Conservation (phyloP, 495 filamentous ascomycete genomes). For the Bryoglossum gracile region DNA sequence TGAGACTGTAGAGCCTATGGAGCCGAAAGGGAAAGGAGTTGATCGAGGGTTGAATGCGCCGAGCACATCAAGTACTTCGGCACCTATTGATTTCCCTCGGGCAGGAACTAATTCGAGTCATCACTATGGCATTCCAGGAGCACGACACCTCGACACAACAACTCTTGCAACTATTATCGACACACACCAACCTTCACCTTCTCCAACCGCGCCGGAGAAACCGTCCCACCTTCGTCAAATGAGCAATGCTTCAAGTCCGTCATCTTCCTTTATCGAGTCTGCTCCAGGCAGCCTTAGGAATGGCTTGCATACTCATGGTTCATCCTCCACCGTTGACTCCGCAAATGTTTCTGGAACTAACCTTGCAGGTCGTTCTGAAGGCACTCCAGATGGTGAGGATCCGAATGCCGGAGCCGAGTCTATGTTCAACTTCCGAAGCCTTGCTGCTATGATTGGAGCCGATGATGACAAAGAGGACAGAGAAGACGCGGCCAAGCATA, state of each 20-base stretch:
- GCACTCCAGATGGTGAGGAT: constrained; percentile 40
- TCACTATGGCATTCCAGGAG: constrained; percentile 19
- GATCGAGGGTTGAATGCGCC: constrained; percentile 43
- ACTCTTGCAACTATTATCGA: constrained; percentile 25
- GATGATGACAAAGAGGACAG: constrained; percentile 44
- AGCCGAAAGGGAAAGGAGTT: constrained; percentile 73
- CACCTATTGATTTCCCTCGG: constrained; percentile 16
- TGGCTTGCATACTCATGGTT: constrained; percentile 27
- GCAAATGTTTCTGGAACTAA: constrained; percentile 32
- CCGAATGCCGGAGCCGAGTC: constrained; percentile 51
- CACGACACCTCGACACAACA: constrained; percentile 18
- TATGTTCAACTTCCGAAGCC: constrained; percentile 86
- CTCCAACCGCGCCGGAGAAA: constrained; percentile 34
- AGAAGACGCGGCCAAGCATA: constrained; percentile 27
- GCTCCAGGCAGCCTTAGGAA: constrained; percentile 44
- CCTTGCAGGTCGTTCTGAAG: constrained; percentile 29
- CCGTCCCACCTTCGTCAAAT: constrained; percentile 70
- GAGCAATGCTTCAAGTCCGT: constrained; percentile 74
- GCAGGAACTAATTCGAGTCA: constrained; percentile 19
- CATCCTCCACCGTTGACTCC: constrained; percentile 39
- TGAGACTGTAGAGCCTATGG: constrained; percentile 27
- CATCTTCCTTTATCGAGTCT: constrained; percentile 66
- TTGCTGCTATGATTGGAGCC: constrained; percentile 75
- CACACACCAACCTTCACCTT: constrained; percentile 26
- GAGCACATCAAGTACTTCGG: constrained; percentile 1